Percentiles rank a stretch among this genome's conserved stretches.
Conservation (phyloP, 306 rosid genomes). For the Ceratonia siliqua region DNA sequence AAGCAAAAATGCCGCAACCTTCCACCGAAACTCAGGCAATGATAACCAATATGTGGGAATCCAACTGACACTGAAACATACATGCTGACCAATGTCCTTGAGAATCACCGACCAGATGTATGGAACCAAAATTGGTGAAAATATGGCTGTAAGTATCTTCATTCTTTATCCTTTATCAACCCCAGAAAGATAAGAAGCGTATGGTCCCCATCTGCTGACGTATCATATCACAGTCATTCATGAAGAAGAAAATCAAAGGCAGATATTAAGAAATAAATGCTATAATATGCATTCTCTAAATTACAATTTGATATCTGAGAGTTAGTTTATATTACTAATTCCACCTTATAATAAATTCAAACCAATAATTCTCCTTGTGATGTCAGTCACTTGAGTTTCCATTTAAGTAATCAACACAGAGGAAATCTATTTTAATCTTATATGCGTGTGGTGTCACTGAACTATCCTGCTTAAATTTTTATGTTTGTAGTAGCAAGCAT, state of each 20-base stretch:
- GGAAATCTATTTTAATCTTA: background rate
- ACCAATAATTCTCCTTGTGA: background rate
- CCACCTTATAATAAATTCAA: background rate
- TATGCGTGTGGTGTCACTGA: background rate
- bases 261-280: background rate
- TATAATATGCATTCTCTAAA: background rate
- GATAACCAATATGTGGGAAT: constrained; percentile 17
- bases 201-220: constrained; percentile 19
- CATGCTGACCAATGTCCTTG: background rate
- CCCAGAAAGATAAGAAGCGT: background rate
- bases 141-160: background rate
- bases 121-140: constrained; percentile 23
- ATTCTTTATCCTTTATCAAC: background rate
- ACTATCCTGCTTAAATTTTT: background rate
- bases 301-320: constrained; percentile 2
- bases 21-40: constrained; percentile 31
- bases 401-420: background rate
- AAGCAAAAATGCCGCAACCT: constrained; percentile 34
- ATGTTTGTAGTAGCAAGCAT: background rate
- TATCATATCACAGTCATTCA: constrained; percentile 9
- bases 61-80: constrained; percentile 24
- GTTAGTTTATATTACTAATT: background rate
- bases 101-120: constrained; percentile 25
- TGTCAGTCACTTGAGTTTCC: background rate
- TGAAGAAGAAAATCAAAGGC: background rate